Base-by-base conservation (phyloP, 2,329 filamentous ascomycete species). In the Cytospora leucostoma region DNA sequence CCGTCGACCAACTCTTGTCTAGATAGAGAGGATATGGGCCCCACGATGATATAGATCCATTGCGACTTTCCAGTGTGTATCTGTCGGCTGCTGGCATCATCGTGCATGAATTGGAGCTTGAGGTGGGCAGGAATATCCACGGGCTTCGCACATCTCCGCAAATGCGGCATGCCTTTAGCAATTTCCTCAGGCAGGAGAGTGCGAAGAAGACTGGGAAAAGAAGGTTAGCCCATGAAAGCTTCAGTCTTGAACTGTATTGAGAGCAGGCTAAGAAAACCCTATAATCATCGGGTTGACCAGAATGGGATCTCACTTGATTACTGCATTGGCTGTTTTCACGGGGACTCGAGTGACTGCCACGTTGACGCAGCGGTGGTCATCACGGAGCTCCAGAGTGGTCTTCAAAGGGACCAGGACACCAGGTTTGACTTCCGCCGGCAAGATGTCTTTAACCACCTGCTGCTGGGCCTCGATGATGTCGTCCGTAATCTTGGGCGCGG, bases 71-170 rank as follows among this genome's bases (percentile, higher is more conserved):
- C 79, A 15, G 83, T 85, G 67, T 86, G 84, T 57, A 84, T 81
- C 67, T 83, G 80, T 65, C 82, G 80, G 68, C 83, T 85, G 55
- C 74, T 73, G 0, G 80, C 75, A n/a, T 77, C 79, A 64, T 83
- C 82, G 69, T 86, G 85, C 81, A 87, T 87, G 68, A 83, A 84
- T 66, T 83, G 79, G 7, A 81, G 79, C 73, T 87, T 87, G 66
- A 90, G 79, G 69, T 89, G 87, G 33, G 81, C 77, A 11, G 90
- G 89, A 10, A 93, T 80, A 70, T 89, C 88, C 59, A 80, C 79
- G 54, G 84, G 84, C 74, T 93, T 92, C 64, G 88, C 89, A 73
- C 92, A 91, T 73, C 90, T 85, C 67, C 90, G 89, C 62, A 94
- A 81, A 77, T 94, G 87, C 77, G 86, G 83, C 70, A 89, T 79